Evolutionary conservation across 345 rosid species (phyloP).

Genomic region (Citrus reticulata): DNA sequence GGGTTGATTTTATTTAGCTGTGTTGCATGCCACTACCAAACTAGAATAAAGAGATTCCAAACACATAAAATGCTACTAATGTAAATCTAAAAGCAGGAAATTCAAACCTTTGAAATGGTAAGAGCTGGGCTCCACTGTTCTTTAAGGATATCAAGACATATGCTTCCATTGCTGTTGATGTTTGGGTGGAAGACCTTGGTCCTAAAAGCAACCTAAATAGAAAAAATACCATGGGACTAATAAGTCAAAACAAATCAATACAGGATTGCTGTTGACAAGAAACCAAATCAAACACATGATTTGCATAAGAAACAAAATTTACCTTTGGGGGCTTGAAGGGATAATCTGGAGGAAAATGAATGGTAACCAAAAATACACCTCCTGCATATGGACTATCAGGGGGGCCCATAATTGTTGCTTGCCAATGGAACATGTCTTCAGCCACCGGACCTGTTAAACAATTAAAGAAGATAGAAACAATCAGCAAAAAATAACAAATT

Average conservation of each 20-base stretch:
- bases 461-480: neutral
- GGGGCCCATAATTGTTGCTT: slow-evolving; percentile 42
- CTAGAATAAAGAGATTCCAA: neutral
- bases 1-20: neutral
- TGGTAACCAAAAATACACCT: slow-evolving; percentile 32
- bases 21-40: neutral
- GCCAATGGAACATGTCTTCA: slow-evolving; percentile 39
- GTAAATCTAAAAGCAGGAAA: neutral
- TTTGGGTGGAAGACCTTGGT: slow-evolving; percentile 42
- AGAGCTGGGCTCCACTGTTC: slow-evolving; percentile 56
- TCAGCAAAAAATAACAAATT: neutral
- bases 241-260: neutral
- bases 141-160: slow-evolving; percentile 44
- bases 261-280: neutral
- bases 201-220: slow-evolving; percentile 35
- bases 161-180: slow-evolving; percentile 46
- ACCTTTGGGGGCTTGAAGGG: slow-evolving; percentile 45
- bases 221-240: neutral
- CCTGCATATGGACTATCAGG: slow-evolving; percentile 42
- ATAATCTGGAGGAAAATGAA: slow-evolving; percentile 40
- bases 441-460: slow-evolving; percentile 23
- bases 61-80: neutral
- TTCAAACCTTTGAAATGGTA: slow-evolving; percentile 41
- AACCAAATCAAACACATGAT: neutral
- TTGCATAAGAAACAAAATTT: neutral